Base-by-base conservation (phyloP, 768 basidiomycete species). In the Russula brevipes region DNA sequence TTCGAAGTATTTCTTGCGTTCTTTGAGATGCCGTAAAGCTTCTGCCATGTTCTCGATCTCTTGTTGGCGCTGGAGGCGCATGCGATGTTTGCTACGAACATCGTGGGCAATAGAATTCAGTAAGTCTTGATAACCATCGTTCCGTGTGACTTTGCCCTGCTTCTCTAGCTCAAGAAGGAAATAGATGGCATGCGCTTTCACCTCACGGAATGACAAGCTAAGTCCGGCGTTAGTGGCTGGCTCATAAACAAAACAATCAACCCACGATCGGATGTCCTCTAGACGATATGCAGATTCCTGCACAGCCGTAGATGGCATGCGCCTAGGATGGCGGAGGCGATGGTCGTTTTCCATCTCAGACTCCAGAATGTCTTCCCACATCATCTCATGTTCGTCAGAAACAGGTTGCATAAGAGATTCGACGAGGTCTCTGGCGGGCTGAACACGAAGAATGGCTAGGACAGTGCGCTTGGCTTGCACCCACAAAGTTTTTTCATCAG, bases 381-480 rank as follows among this genome's bases (percentile, higher is more conserved):
- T 78, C 14, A 78, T 70, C 73, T 98, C 94, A 57, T 99, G 91
- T 36, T 90, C 86, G 38, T 91, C 87, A 0, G 87, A 87, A 17
- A 98, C 94, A 1, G 86, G 83, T 44, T 82, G 82, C 80, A 94
- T 86, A 54, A 99, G 78, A 0, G 94, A 89, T 62, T 94, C 89
- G n/a, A 93, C 79, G 19, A 99, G 83, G 66, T 97, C 93, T 69
- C 87, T 86, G 4, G 90, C 93, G 36, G 94, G 93, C 72, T 99
- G 97, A 2, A 98, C 93, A 19, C 95, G 88, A 33, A 99, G 83
- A 54, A 98, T 88, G 3, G 97, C 94, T 44, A 99, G 78, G 16
- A 98, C 92, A 14, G 92, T 91, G 45, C 96, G 88, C 74, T 99
- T 99, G 1, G 93, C 93, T 72, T 96, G 92, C 1, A 96, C 91